phyloP scores from a whole-genome alignment of 768 basidiomycete species.

The Mycena galericulata region DNA sequence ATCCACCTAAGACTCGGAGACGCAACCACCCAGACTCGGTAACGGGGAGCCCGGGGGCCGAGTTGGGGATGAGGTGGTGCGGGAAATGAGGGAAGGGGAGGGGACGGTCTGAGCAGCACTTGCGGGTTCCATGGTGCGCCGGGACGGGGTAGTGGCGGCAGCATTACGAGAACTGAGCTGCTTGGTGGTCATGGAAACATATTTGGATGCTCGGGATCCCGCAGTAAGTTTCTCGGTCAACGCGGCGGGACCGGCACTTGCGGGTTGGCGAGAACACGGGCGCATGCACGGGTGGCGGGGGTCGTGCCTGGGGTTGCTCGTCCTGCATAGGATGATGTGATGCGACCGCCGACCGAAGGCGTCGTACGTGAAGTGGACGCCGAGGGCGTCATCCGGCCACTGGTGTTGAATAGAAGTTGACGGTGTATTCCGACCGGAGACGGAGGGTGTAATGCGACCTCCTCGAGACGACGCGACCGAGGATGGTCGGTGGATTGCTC shows the following conservation, averaged over 20 bases:
- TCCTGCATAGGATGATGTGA: constrained; percentile 60
- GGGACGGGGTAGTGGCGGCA: constrained; percentile 47
- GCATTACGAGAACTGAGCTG: constrained; percentile 70
- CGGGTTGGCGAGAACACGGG: constrained; percentile 47
- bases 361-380: constrained; percentile 50
- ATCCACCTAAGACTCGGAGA: constrained; percentile 49
- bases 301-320: constrained; percentile 53
- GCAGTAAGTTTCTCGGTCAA: constrained; percentile 70
- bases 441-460: constrained; percentile 70
- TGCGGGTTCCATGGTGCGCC: constrained; percentile 35
- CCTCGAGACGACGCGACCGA: constrained; percentile 84
- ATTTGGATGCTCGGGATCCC: constrained; percentile 88
- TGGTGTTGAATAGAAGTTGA: constrained; percentile 47
- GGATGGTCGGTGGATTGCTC: constrained; percentile 67
- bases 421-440: too few relatives aligned
- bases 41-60: constrained; percentile 72
- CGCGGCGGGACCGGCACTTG: constrained; percentile 45
- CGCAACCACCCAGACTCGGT: constrained; percentile 52
- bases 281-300: constrained; percentile 48
- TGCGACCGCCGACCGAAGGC: constrained; percentile 58
- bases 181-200: constrained; percentile 86
- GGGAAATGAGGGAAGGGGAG: constrained; percentile 50
- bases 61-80: constrained; percentile 54
- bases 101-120: constrained; percentile 44
- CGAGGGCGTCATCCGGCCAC: constrained; percentile 44